Evolutionary conservation across 208 protist species (phyloP).

Genomic region (Trypanosoma lewisi): DNA sequence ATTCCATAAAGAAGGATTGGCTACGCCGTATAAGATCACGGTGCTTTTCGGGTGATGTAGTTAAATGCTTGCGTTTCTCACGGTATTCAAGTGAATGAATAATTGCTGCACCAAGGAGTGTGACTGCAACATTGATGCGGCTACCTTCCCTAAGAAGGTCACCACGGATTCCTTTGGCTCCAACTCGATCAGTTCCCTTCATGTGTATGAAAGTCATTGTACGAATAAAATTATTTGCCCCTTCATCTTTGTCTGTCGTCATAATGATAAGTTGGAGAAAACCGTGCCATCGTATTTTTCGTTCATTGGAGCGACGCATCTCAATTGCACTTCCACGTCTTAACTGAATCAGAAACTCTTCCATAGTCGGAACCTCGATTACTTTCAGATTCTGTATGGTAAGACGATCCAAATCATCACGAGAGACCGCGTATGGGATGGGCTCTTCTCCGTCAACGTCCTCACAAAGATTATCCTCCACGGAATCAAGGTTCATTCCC

Average conservation of each 20-base stretch:
- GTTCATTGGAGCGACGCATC: constrained; percentile 48
- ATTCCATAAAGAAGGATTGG: constrained; percentile 91
- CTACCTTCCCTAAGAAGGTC: constrained; percentile 46
- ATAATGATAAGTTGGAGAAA: constrained; percentile 82
- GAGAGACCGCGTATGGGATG: constrained; percentile 45
- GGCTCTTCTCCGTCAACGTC: constrained; percentile 21
- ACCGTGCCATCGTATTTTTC: constrained; percentile 79
- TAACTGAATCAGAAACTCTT: constrained; percentile 66
- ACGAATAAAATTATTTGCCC: constrained; percentile 58
- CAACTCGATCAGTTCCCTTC: constrained; percentile 82
- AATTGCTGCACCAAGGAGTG: constrained; percentile 71
- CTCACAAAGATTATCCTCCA: constrained; percentile 65
- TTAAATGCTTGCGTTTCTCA: constrained; percentile 30
- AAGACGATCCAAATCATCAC: constrained; percentile 63
- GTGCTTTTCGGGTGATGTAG: constrained; percentile 45
- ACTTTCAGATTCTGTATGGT: constrained; percentile 71
- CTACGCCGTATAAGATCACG: constrained; percentile 74
- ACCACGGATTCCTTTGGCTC: constrained; percentile 57
- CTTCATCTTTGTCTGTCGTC: constrained; percentile 56
- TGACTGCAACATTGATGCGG: constrained; percentile 83
- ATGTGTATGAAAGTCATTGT: constrained; percentile 88
- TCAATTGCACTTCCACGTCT: constrained; percentile 51
- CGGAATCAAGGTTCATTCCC: constrained; percentile 81
- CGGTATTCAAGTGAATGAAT: constrained; percentile 88
- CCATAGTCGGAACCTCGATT: constrained; percentile 52